phyloP scores from a whole-genome alignment of 1,284 basidiomycete genomes.

The Pseudozyma sp. region DNA sequence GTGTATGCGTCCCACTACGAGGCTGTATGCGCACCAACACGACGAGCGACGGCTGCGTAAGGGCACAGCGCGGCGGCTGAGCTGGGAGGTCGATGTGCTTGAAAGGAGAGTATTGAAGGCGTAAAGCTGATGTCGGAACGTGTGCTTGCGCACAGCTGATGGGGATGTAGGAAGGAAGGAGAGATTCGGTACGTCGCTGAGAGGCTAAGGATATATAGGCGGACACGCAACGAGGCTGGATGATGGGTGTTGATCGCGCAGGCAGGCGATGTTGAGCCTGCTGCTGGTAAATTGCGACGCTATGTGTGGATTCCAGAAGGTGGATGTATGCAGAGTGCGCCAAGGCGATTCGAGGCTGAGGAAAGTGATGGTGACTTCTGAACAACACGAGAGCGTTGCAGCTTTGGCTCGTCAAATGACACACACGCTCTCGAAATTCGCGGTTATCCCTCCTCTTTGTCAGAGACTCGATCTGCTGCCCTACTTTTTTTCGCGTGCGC shows the following conservation, averaged over 20 bases:
- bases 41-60: neutral
- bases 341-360: conserved; percentile 11
- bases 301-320: conserved; percentile 1
- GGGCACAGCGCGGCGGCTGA: neutral
- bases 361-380: conserved; percentile 25
- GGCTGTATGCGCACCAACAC: conserved; percentile 13
- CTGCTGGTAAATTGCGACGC: no score
- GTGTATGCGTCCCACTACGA: conserved; percentile 15
- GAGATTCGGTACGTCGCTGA: no score
- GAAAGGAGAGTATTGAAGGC: neutral
- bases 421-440: no score
- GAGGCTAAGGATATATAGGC: neutral
- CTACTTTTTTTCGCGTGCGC: no score
- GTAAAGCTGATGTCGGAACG: neutral
- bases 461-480: no score
- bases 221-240: neutral
- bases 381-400: conserved; percentile 13
- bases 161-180: neutral
- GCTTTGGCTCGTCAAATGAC: neutral
- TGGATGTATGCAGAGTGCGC: conserved; percentile 1
- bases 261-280: no score
- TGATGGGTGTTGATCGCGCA: no score
- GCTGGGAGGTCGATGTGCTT: neutral
- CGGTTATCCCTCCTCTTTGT: no score
- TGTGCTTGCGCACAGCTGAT: neutral